These are phyloP conservation scores for Linnemannia schmuckeri DNA, from an alignment of 192 early-diverging fungal genomes.

Conservation along the genomic window DNA sequence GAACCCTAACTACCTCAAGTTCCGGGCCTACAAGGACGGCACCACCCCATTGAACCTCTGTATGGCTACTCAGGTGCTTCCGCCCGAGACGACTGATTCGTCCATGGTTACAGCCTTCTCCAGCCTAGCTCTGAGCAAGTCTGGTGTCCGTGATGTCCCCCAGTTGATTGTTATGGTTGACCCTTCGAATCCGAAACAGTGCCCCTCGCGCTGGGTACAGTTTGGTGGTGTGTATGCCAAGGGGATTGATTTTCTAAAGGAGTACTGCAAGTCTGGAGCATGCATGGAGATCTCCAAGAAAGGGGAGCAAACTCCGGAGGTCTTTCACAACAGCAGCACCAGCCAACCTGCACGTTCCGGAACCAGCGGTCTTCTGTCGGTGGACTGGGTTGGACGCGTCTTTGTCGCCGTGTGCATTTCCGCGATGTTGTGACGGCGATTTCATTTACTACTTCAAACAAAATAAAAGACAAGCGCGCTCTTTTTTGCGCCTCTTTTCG, in stretches of 20 bases:
- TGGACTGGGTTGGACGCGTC: not conserved
- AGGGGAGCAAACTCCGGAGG: not conserved
- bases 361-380: not conserved
- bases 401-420: not conserved
- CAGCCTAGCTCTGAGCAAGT: not conserved
- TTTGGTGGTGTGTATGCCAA: not conserved
- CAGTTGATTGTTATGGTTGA: constrained; percentile 2
- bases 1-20: not conserved
- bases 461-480: constrained; percentile 6
- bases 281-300: not conserved
- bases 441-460: constrained; percentile 7
- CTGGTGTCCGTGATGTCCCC: not conserved
- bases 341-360: not conserved
- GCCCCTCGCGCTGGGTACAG: not conserved
- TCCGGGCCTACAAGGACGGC: not conserved
- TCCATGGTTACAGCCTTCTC: not conserved
- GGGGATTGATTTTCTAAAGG: not conserved
- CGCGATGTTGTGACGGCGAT: not conserved
- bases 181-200: not conserved
- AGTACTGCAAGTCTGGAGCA: not conserved
- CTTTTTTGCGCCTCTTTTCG: not conserved
- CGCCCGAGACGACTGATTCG: not conserved
- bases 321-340: not conserved
- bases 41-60: not conserved
- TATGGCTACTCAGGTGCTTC: not conserved